Evolutionary conservation across 768 basidiomycete genomes (phyloP), one percentile per base, ranked within the genome.

Genomic region (Boletus subparvulus): DNA sequence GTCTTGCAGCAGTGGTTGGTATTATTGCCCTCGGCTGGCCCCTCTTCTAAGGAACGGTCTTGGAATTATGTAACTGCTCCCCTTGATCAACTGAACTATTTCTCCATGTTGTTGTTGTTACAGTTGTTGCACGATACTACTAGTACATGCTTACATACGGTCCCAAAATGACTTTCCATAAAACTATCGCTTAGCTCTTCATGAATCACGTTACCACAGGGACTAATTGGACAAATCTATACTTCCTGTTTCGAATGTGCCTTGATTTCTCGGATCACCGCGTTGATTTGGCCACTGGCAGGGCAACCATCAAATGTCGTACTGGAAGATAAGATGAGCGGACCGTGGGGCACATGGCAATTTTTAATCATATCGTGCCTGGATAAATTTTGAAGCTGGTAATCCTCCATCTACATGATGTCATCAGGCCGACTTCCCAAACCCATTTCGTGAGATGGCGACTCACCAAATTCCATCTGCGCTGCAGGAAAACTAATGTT

Each of bases 401-500:
- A 68, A 21, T 24, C 53, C 59, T 36, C 54, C 47, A 0, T 56
- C 61, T 67, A 40, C 21, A 17, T 11, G 16, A 44, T 21, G 32
- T 41, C 48, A 35, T 56, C 50, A 16, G 12, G 28, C 6, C 28
- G 6, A 28, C 28, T 6, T 28, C 5, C 17, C 17, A 44, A 47
- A 32, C 6, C 26, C 14, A 4, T 16, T 35, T 8, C n/a, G n/a
- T 19, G 6, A 26, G 41, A 7, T 3, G 24, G 4, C 2, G 17
- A 58, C 65, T 42, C 37, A 65, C 65, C 58, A 56, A 42, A 59
- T 35, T 30, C 47, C 53, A 42, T 65, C 9, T 26, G 46, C 3
- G 6, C 45, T 2, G 30, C 40, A 24, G 51, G 24, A 33, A 65
- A 60, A 11, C 17, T 1, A 14, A 85, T 46, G 21, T 75, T 65